Evolutionary conservation across 2,329 filamentous ascomycete species (phyloP).

Genomic region (Colletotrichum neosansevieriae): DNA sequence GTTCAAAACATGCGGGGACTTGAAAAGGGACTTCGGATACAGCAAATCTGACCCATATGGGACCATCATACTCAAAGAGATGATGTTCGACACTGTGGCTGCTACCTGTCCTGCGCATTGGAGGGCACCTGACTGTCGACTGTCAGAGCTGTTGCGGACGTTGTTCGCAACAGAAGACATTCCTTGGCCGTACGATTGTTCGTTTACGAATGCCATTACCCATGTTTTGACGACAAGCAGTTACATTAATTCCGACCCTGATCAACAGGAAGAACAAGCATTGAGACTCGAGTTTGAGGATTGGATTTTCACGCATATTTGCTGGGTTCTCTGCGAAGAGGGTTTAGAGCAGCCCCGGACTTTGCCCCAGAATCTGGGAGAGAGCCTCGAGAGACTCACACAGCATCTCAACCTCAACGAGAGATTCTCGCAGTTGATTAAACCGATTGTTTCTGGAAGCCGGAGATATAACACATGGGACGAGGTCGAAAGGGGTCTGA

Average conservation of each 20-base stretch:
- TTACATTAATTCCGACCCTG: background rate
- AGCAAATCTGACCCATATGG: background rate
- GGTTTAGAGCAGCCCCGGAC: background rate
- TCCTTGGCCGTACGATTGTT: background rate
- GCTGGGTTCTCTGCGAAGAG: background rate
- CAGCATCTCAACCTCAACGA: background rate
- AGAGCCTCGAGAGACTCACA: background rate
- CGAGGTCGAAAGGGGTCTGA: background rate
- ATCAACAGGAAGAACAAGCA: background rate
- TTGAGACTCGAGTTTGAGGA: background rate
- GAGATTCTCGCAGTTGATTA: background rate
- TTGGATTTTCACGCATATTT: background rate
- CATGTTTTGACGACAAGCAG: background rate
- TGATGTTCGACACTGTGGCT: background rate
- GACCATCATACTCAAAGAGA: background rate
- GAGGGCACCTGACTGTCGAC: background rate
- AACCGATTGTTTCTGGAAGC: background rate
- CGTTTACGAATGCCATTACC: background rate
- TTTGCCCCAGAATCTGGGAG: background rate
- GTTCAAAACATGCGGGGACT: background rate
- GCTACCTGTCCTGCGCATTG: background rate
- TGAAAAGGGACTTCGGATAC: background rate
- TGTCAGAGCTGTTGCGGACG: background rate
- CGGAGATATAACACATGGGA: background rate
- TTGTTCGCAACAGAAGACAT: background rate